These are phyloP conservation scores for Clarireedia hainanense DNA, from an alignment of 2,329 filamentous ascomycete genomes.

Conservation along the genomic window DNA sequence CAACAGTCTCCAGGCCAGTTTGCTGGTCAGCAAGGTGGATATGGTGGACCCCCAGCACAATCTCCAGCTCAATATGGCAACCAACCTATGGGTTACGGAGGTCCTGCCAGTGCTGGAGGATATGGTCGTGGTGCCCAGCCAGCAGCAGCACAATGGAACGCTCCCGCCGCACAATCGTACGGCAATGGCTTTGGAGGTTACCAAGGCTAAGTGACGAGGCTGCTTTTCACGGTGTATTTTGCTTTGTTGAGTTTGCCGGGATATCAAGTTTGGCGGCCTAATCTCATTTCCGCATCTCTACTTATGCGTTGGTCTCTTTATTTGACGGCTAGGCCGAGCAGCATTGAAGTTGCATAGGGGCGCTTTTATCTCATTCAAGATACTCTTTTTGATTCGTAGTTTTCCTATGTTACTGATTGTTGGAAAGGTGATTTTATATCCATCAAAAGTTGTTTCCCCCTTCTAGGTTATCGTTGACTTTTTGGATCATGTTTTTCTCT, in stretches of 20 bases:
- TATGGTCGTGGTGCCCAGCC: slow-evolving; percentile 66
- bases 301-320: slow-evolving; percentile 15
- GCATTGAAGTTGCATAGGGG: slow-evolving; percentile 26
- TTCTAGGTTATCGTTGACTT: slow-evolving; percentile 27
- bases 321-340: slow-evolving; percentile 21
- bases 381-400: slow-evolving; percentile 23
- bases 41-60: slow-evolving; percentile 52
- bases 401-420: slow-evolving; percentile 23
- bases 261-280: slow-evolving; percentile 21
- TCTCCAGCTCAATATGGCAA: slow-evolving; percentile 56
- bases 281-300: slow-evolving; percentile 20
- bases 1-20: slow-evolving; percentile 37
- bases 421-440: slow-evolving; percentile 26
- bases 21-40: slow-evolving; percentile 61
- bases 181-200: slow-evolving; percentile 56
- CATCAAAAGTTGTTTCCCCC: slow-evolving; percentile 28
- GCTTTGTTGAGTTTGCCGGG: slow-evolving; percentile 17
- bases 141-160: slow-evolving; percentile 34
- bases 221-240: slow-evolving; percentile 12
- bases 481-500: slow-evolving; percentile 18
- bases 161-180: slow-evolving; percentile 52
- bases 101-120: slow-evolving; percentile 68
- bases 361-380: slow-evolving; percentile 23
- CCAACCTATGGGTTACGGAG: slow-evolving; percentile 65
- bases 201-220: slow-evolving; percentile 41